phyloP scores from a whole-genome alignment of 2,329 filamentous ascomycete species.

The Xylogone sp. region DNA sequence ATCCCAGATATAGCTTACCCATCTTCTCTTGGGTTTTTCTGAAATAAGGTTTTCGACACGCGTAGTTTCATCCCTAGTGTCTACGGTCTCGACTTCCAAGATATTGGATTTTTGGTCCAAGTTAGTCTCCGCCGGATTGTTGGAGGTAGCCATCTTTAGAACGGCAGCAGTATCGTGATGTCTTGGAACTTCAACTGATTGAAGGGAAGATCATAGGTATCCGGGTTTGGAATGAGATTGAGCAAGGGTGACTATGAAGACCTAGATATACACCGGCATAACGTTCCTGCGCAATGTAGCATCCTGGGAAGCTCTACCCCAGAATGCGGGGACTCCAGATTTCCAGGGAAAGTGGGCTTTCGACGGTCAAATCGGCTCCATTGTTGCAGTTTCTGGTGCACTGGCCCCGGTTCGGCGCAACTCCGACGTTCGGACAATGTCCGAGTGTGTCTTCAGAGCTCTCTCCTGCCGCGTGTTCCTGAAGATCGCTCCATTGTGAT shows the following conservation, averaged over 20 bases:
- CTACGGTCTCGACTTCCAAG: not conserved
- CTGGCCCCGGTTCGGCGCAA: not conserved
- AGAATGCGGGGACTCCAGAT: not conserved
- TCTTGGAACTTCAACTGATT: too few species aligned
- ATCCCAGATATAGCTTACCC: conserved; percentile 49
- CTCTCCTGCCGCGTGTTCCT: too few species aligned
- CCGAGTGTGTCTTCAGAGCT: too few species aligned
- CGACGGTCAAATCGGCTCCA: not conserved
- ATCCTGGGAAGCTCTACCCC: not conserved
- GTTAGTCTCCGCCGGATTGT: too few species aligned
- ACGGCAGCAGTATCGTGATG: too few species aligned
- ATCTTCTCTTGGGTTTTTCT: conserved; percentile 31
- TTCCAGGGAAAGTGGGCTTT: not conserved
- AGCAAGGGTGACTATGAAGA: not conserved
- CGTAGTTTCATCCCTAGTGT: not conserved
- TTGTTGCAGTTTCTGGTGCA: not conserved
- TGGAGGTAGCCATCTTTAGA: too few species aligned
- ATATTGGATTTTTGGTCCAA: not conserved
- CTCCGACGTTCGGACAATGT: not conserved
- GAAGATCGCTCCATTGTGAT: too few species aligned
- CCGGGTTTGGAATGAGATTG: too few species aligned
- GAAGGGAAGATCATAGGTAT: too few species aligned
- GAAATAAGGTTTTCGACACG: not conserved
- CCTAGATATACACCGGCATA: not conserved
- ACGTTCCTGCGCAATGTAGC: not conserved